These are phyloP conservation scores for Cymodocea nodosa DNA, from an alignment of 116 monocot species.

Conservation along the genomic window DNA sequence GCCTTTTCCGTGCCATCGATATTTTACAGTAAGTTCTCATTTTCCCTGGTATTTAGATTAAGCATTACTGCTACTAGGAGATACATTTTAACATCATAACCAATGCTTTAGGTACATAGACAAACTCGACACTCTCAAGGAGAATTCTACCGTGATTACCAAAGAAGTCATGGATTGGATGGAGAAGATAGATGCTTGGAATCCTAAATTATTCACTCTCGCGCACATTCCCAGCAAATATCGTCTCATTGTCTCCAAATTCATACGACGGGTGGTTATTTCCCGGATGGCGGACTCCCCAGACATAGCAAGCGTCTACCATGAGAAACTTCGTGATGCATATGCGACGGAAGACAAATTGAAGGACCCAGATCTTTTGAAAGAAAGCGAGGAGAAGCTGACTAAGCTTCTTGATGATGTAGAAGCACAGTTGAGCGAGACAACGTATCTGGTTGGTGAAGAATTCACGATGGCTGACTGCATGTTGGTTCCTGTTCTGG, in stretches of 20 bases:
- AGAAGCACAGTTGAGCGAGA: constrained; percentile 46
- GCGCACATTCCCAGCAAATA: constrained; percentile 56
- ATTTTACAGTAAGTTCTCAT: constrained; percentile 48
- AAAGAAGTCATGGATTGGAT: constrained; percentile 58
- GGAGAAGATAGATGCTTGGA: constrained; percentile 75
- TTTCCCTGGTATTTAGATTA: not conserved
- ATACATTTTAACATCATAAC: not conserved
- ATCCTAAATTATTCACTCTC: constrained; percentile 90
- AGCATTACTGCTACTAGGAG: not conserved
- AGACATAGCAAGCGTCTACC: constrained; percentile 79
- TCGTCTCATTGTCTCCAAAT: constrained; percentile 58
- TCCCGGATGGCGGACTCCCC: constrained; percentile 89
- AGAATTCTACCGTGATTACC: constrained; percentile 16
- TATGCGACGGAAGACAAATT: constrained; percentile 79
- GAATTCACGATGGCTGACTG: constrained; percentile 60
- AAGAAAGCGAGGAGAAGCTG: constrained; percentile 65
- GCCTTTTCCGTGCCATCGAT: constrained; percentile 51
- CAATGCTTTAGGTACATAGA: constrained; percentile 66
- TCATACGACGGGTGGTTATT: constrained; percentile 68
- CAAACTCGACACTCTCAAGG: constrained; percentile 47
- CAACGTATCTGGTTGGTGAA: constrained; percentile 55
- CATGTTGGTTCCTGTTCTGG: constrained; percentile 82
- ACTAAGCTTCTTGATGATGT: constrained; percentile 63
- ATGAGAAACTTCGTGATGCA: constrained; percentile 62
- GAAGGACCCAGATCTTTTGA: constrained; percentile 36